Evolutionary conservation across 768 basidiomycete species (phyloP), one percentile per base, ranked within the genome.

Genomic region (Mycena chlorophos): DNA sequence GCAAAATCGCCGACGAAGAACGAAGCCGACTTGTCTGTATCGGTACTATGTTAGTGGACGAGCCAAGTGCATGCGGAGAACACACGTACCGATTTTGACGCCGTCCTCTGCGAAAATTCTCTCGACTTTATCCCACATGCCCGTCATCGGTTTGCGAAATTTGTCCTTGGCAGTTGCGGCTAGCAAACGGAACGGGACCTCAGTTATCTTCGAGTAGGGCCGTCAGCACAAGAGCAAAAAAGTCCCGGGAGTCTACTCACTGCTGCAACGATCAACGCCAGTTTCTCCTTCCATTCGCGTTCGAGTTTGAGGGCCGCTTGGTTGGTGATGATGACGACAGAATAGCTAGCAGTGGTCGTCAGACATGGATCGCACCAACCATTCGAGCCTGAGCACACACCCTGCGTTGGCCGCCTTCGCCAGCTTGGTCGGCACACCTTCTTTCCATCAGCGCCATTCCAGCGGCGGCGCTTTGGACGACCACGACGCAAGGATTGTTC

Each of bases 1-100:
- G 93, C 94, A 2, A 92, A 93, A 63, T 97, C 94, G 2, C 94
- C 94, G 1, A 96, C 87, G 62, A 88, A 95, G 63, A 90, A 89
- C 0, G 90, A 87, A 0, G 73, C 40, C 0, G 65, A 54, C 60
- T 83, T 79, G 67, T 95, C 94, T 94, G 65, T n/a, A n/a, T n/a
- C n/a, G 0, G 26, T 6, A 27, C n/a, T 10, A 71, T 68, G 68
- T 53, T 23, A 23, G 54, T 25, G 38, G 2, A 3, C 3, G 37
- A 30, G 14, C 38, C 12, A 31, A 47, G 38, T 14, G 17, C 23
- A 6, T 1, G 19, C 40, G 16, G 10, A 20, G 25, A 8, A 45
- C 2, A 16, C 6, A 60, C 79, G 6, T 49, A 89, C 93, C 89
- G 64, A 96, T 88, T 16, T 75, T 68, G 5, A 87, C 70, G 13